These are phyloP conservation scores for Geranium incanum DNA, from an alignment of 441 rosid species.

Conservation along the genomic window DNA sequence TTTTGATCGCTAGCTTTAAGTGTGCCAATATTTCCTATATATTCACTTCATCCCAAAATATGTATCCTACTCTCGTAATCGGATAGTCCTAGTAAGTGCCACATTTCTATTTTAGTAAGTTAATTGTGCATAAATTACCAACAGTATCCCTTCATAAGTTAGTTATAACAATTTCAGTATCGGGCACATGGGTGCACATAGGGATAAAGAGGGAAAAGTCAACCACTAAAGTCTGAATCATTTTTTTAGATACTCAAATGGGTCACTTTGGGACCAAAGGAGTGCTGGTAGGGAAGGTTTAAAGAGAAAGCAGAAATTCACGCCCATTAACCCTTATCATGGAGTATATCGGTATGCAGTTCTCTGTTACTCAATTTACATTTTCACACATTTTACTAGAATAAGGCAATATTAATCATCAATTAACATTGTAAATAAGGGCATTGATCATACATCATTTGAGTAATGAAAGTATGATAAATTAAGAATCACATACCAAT, in stretches of 20 bases:
- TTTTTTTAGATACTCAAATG: no score
- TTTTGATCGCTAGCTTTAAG: not conserved
- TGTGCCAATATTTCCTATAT: not conserved
- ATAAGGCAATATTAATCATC: not conserved
- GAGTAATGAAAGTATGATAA: conserved; percentile 19
- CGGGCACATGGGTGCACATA: not conserved
- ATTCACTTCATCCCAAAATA: no score
- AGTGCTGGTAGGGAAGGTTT: not conserved
- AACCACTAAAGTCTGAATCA: not conserved
- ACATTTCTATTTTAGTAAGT: no score
- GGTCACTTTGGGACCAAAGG: not conserved
- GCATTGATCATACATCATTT: conserved; percentile 6
- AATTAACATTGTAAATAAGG: not conserved
- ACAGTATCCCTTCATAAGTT: not conserved
- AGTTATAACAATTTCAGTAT: not conserved
- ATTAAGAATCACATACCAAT: conserved; percentile 48
- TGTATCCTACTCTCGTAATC: no score
- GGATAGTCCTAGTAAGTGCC: no score
- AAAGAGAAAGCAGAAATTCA: not conserved
- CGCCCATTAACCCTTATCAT: not conserved
- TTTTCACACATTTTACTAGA: not conserved
- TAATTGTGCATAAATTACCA: not conserved
- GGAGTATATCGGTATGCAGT: not conserved
- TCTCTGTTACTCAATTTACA: not conserved
- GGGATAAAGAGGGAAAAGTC: not conserved